These are phyloP conservation scores for Aspergillus sp. DNA, from an alignment of 2,329 filamentous ascomycete genomes.

Conservation along the genomic window DNA sequence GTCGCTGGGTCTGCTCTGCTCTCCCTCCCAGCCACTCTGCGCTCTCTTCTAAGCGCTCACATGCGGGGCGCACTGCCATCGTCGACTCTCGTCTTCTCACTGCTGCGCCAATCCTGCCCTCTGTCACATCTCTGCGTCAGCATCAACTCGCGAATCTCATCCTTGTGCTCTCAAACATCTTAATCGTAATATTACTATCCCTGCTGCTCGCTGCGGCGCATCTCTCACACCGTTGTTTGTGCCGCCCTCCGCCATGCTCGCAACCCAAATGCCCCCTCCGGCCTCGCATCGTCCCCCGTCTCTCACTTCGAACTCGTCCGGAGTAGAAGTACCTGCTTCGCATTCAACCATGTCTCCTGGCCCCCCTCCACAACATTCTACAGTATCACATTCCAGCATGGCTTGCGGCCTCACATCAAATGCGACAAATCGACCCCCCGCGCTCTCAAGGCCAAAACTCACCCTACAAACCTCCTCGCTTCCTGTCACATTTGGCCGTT, in stretches of 20 bases:
- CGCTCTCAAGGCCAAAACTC: constrained; percentile 55
- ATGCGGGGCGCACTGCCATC: constrained; percentile 8
- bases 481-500: constrained; percentile 54
- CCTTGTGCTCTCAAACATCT: neutral
- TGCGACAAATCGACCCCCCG: constrained; percentile 13
- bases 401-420: constrained; percentile 17
- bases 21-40: neutral
- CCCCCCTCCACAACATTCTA: constrained; percentile 7
- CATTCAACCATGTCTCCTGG: constrained; percentile 12
- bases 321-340: constrained; percentile 8
- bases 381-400: constrained; percentile 16
- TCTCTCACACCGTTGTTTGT: constrained; percentile 1
- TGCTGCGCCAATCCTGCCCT: constrained; percentile 2
- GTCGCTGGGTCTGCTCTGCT: neutral
- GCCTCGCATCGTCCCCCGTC: constrained; percentile 16
- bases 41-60: constrained; percentile 4
- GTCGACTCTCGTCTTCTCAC: neutral
- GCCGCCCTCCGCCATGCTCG: constrained; percentile 22
- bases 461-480: constrained; percentile 58
- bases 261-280: constrained; percentile 23
- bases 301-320: constrained; percentile 6
- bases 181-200: neutral
- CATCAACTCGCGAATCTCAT: neutral
- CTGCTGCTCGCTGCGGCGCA: neutral
- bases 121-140: constrained; percentile 1